These are phyloP conservation scores for Sporisorium graminicola DNA, from an alignment of 1,284 basidiomycete species.

Conservation along the genomic window DNA sequence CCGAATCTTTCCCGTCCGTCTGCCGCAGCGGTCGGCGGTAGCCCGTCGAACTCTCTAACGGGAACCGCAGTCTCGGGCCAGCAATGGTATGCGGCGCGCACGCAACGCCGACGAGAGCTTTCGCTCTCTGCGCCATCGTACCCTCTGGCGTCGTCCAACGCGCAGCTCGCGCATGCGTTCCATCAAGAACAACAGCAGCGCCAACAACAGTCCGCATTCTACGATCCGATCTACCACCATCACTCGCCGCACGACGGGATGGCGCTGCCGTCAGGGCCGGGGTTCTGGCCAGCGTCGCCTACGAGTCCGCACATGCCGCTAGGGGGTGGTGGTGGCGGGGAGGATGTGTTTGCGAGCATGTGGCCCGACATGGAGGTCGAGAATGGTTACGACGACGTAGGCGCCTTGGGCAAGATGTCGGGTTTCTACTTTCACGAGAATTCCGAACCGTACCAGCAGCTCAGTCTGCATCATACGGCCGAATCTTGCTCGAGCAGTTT, in stretches of 20 bases:
- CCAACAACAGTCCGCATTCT: slow-evolving; percentile 8
- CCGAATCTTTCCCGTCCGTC: slow-evolving; percentile 8
- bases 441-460: slow-evolving; percentile 80
- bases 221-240: slow-evolving; percentile 31
- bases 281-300: slow-evolving; percentile 42
- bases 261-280: slow-evolving; percentile 18
- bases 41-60: background rate
- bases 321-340: background rate
- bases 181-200: background rate
- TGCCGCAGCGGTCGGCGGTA: background rate
- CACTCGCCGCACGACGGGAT: slow-evolving; percentile 21
- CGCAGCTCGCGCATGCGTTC: background rate
- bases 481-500: slow-evolving; percentile 66
- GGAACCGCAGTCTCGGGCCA: slow-evolving; percentile 15
- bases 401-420: slow-evolving; percentile 75
- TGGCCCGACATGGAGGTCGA: slow-evolving; percentile 11
- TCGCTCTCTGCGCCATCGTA: slow-evolving; percentile 26
- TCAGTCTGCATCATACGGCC: slow-evolving; percentile 71
- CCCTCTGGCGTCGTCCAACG: background rate
- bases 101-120: slow-evolving; percentile 33
- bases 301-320: slow-evolving; percentile 22
- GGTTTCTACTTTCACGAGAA: slow-evolving; percentile 95
- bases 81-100: slow-evolving; percentile 50
- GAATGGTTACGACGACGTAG: slow-evolving; percentile 34
- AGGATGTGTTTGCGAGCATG: slow-evolving; percentile 22